Conservation (phyloP, 2,329 filamentous ascomycete species). For the Colletotrichum sp. region DNA sequence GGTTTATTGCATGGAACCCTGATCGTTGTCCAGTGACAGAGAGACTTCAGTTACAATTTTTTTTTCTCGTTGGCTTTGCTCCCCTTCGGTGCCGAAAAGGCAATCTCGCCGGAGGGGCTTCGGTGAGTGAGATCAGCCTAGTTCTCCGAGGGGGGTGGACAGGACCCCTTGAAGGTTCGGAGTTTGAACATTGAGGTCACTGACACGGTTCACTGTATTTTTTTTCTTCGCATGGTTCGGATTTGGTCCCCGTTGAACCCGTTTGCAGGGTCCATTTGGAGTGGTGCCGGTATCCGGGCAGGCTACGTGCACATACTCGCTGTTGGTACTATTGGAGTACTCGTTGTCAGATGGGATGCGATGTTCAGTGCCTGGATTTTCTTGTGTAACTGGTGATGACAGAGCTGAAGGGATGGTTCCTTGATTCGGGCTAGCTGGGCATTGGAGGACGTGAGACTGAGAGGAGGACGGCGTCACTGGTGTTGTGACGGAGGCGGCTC, state of each 20-base stretch:
- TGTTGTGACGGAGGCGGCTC: background rate
- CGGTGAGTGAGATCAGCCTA: conserved; percentile 13
- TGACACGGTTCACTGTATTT: background rate
- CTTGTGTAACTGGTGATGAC: background rate
- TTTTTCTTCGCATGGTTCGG: background rate
- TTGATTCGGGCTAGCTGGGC: background rate
- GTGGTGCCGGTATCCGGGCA: background rate
- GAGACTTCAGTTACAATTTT: background rate
- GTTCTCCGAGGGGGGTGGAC: background rate
- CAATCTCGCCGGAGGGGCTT: background rate
- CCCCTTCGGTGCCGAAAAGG: conserved; percentile 3
- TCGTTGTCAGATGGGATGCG: background rate
- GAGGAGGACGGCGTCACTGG: background rate
- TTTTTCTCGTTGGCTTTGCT: background rate
- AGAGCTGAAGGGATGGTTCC: background rate
- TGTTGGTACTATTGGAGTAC: background rate
- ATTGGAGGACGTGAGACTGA: background rate
- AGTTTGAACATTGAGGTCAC: background rate
- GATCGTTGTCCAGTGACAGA: background rate
- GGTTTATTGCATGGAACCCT: background rate
- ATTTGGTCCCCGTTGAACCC: background rate
- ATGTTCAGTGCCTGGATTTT: background rate
- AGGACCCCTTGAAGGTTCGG: background rate
- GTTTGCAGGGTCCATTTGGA: background rate
- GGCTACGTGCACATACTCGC: background rate